Conservation (phyloP, 164 flowering plant species). For the Vitis rupestris region DNA sequence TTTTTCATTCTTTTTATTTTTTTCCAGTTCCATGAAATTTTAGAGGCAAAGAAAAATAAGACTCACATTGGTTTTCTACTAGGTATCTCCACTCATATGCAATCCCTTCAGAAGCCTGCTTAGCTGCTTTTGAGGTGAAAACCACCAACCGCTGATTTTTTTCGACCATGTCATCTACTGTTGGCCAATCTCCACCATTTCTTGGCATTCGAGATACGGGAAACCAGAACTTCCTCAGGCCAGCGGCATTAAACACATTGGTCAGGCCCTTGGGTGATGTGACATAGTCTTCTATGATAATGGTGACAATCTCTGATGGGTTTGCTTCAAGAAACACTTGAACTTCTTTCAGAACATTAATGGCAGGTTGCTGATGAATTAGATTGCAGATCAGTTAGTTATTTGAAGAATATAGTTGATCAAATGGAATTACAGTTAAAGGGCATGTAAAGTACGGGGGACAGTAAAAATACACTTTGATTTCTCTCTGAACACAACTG, state of each 20-base stretch:
- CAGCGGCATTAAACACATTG: conserved; percentile 75
- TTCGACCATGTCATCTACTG: conserved; percentile 67
- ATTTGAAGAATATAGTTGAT: background rate
- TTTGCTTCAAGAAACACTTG: conserved; percentile 59
- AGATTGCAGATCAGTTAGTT: conserved; percentile 9
- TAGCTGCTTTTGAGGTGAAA: conserved; percentile 73
- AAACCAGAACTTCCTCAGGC: conserved; percentile 80
- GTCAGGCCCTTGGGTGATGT: conserved; percentile 70
- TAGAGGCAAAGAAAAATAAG: background rate
- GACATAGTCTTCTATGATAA: conserved; percentile 83
- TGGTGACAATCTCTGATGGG: conserved; percentile 69
- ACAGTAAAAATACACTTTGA: background rate
- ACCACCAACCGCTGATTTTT: conserved; percentile 83
- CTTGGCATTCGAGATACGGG: conserved; percentile 86
- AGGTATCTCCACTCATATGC: conserved; percentile 83
- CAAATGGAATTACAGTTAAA: background rate
- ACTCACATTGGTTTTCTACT: conserved; percentile 95
- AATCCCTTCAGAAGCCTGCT: conserved; percentile 93
- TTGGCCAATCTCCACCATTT: conserved; percentile 88
- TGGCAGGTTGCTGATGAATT: conserved; percentile 69
- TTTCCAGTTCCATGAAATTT: conserved; percentile 1
- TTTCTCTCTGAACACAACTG: background rate
- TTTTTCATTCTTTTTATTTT: background rate
- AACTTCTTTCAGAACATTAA: conserved; percentile 61
- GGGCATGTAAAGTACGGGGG: background rate